Evolutionary conservation across 2,329 filamentous ascomycete genomes (phyloP).

Genomic region (Claviceps arundinis): DNA sequence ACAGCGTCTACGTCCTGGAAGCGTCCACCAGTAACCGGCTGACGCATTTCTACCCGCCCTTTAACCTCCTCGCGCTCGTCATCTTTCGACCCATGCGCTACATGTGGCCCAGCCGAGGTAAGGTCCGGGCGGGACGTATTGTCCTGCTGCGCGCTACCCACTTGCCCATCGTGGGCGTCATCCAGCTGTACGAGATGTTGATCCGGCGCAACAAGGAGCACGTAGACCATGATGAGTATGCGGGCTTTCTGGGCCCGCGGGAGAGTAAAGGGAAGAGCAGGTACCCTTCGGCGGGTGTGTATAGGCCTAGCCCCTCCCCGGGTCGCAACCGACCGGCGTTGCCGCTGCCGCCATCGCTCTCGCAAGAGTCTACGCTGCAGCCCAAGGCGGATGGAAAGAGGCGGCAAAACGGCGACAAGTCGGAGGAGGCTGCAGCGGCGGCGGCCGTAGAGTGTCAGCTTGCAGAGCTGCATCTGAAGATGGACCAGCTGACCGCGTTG

Average conservation of each 20-base stretch:
- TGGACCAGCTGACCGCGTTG: conserved; percentile 28
- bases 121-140: conserved; percentile 49
- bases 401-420: conserved; percentile 19
- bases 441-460: conserved; percentile 36
- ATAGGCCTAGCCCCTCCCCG: conserved; percentile 9
- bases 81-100: conserved; percentile 61
- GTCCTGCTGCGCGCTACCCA: conserved; percentile 50
- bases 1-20: conserved; percentile 50
- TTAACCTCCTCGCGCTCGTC: conserved; percentile 61
- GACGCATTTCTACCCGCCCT: conserved; percentile 57
- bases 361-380: conserved; percentile 8
- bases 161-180: conserved; percentile 54
- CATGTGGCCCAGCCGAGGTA: conserved; percentile 47
- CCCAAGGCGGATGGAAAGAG: conserved; percentile 8
- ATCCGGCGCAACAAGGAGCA: conserved; percentile 25
- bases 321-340: conserved; percentile 6
- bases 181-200: conserved; percentile 50
- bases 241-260: conserved; percentile 34
- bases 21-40: conserved; percentile 55
- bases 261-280: conserved; percentile 12
- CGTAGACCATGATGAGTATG: conserved; percentile 29
- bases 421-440: conserved; percentile 15
- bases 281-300: conserved; percentile 8
- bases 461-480: conserved; percentile 40
- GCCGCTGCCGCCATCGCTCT: conserved; percentile 5